These are phyloP conservation scores for Hirsutella rhossiliensis DNA, from an alignment of 2,329 filamentous ascomycete species.

Conservation along the genomic window DNA sequence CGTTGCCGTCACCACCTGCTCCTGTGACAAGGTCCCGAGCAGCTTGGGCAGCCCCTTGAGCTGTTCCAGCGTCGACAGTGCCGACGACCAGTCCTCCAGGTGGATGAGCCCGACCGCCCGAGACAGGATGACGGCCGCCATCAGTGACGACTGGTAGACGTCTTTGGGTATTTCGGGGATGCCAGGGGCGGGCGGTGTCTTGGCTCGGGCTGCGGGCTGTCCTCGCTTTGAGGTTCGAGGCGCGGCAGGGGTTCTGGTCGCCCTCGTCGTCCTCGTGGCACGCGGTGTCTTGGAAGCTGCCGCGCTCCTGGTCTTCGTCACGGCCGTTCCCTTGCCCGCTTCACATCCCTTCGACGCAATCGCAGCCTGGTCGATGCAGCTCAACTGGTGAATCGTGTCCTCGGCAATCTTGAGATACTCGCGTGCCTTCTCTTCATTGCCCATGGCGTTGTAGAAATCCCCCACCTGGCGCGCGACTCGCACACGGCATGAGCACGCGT, in stretches of 20 bases:
- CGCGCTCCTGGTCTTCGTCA: constrained; percentile 1
- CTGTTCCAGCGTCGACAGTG: constrained; percentile 41
- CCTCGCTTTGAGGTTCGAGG: constrained; percentile 5
- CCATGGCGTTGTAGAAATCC: constrained; percentile 39
- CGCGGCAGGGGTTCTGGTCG: constrained; percentile 3
- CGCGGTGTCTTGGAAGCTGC: constrained; percentile 13
- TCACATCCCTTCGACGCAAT: background rate
- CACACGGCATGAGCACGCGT: constrained; percentile 22
- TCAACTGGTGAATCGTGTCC: constrained; percentile 26
- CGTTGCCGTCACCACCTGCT: constrained; percentile 53
- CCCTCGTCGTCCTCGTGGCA: constrained; percentile 11
- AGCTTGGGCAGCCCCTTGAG: constrained; percentile 31
- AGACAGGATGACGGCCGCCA: constrained; percentile 22
- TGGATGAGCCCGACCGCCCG: constrained; percentile 32
- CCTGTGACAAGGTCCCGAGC: constrained; percentile 26
- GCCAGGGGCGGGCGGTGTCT: constrained; percentile 7
- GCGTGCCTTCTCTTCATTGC: constrained; percentile 29
- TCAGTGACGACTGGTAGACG: constrained; percentile 22
- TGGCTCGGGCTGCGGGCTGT: constrained; percentile 8
- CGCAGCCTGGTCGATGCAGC: constrained; percentile 7
- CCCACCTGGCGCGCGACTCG: constrained; percentile 42
- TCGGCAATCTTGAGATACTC: constrained; percentile 37
- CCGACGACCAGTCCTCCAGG: constrained; percentile 44
- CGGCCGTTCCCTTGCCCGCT: background rate
- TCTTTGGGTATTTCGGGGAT: constrained; percentile 15